Evolutionary conservation across 1,284 basidiomycete genomes (phyloP), one percentile per base, ranked within the genome.

Genomic region (Sporisorium sorghi): DNA sequence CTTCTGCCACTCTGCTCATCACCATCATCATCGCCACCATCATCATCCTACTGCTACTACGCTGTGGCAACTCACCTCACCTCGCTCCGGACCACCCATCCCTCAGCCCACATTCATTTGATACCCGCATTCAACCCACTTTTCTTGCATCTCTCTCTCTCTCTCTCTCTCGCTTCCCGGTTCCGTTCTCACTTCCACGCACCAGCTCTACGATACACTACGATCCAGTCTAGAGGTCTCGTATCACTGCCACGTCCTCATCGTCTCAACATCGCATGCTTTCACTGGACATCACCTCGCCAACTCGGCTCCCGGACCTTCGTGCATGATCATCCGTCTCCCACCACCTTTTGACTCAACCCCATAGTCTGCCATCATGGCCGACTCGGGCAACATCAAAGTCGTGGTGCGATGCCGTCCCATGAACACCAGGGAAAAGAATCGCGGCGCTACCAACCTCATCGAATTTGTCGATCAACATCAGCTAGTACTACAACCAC

Each of bases 381-480:
- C 79, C 32, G 80, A 82, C 70, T 78, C 77, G 35, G 80, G 80
- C 58, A 82, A 82, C 64, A 82, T 82, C 76, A 82, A 82, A 55
- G 80, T 82, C 58, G 76, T 82, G 5, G 80, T 82, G 40, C 79
- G 80, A 75, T 82, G 80, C 63, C 66, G 80, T 17, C 80, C 80
- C 32, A 68, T 82, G 75, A 82, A 82, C 65, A 69, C 69, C 37
- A 26, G 80, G 58, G 80, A 82, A 33, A 57, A 68, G 43, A 70
- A 73, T 32, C 63, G 80, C 9, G 80, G 80, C 17, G 80, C 80
- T 4, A 73, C 77, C 47, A 74, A 81, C 48, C 69, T 82, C 43
- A 66, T 82, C 55, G 79, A 82, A 26, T 70, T 75, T 44, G 60
- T 76, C 50, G 68, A 65, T 43, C 73, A 76, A 30, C 50, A 74